Evolutionary conservation across 23 red algal species (phyloP), one percentile per base, ranked within the genome.

Genomic region (Gracilaria domingensis): DNA sequence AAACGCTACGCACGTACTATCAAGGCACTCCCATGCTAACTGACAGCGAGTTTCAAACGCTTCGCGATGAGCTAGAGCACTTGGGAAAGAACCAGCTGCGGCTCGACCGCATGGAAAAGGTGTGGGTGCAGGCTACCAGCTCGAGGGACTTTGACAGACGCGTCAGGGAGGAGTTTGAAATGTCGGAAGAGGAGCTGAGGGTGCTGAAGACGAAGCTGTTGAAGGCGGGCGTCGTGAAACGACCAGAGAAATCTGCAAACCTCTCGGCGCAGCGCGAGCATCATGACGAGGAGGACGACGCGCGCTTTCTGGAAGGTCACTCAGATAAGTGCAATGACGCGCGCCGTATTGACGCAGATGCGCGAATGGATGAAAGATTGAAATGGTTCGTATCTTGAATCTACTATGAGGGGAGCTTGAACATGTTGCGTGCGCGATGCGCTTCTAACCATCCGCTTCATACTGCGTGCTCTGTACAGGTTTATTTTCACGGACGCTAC

Each of bases 1-100:
- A 95, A 38, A 88, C 89, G 11, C 75, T 98, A 17, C 75, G 76
- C 6, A 85, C 88, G 16, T 98, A 95, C 35, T 98, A 98, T 67
- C 87, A 95, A 51, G 76, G 80, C 55, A 87, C 80, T 7, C 96
- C 96, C 29, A 85, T 98, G 83, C 79, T 98, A 25, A 90, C 87
- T 30, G 96, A 98, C 66, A 55, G 58, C 47, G 96, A 98, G 77
- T 98, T 98, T 47, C 75, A 92, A 55, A 98, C 96, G 14, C 86
- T 98, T 11, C 93, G 96, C 65, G 96, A 98, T 82, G 96, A 98
- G 65, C 51, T 98, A 81, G 92, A 98, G 39, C 92, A 98, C 67
- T 54, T 98, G 33, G 92, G 92, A 20, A 73, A 44, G 13, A 71
- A 78, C 28, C 88, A 90, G 29, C 26, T 95, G 12, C 86, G 96